Conservation (phyloP, 345 rosid species). For the Punica granatum region DNA sequence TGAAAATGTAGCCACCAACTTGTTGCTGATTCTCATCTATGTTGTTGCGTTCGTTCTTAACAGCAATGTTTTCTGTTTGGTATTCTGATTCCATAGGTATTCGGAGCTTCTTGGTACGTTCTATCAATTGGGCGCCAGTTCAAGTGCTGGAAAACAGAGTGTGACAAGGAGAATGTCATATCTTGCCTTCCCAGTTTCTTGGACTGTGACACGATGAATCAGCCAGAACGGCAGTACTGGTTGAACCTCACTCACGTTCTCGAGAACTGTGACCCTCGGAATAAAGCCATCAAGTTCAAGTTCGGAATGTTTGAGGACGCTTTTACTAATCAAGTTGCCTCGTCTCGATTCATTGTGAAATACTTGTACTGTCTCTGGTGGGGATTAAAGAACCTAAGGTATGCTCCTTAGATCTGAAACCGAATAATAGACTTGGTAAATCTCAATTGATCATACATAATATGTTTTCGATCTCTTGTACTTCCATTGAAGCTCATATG, state of each 20-base stretch:
- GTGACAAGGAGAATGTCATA: slow-evolving; percentile 37
- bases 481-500: slow-evolving; percentile 54
- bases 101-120: slow-evolving; percentile 82
- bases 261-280: slow-evolving; percentile 46
- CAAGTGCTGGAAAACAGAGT: slow-evolving; percentile 62
- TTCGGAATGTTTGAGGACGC: slow-evolving; percentile 83
- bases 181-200: slow-evolving; percentile 57
- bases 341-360: slow-evolving; percentile 39
- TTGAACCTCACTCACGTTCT: slow-evolving; percentile 49
- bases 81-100: slow-evolving; percentile 29
- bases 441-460: neutral
- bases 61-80: neutral
- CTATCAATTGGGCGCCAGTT: slow-evolving; percentile 67
- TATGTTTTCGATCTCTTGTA: neutral
- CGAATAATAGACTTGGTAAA: neutral
- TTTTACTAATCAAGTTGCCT: slow-evolving; percentile 53
- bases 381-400: slow-evolving; percentile 86
- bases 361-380: slow-evolving; percentile 86
- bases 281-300: slow-evolving; percentile 33
- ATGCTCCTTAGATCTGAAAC: neutral
- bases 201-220: slow-evolving; percentile 38
- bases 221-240: slow-evolving; percentile 63
- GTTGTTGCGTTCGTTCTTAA: too few species aligned
- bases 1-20: too few species aligned
- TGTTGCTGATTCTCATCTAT: too few species aligned